Percentiles rank a stretch among this genome's conserved stretches.
Conservation (phyloP, 352 stramenopile genomes). For the Pilasporangium apinafurcum region DNA sequence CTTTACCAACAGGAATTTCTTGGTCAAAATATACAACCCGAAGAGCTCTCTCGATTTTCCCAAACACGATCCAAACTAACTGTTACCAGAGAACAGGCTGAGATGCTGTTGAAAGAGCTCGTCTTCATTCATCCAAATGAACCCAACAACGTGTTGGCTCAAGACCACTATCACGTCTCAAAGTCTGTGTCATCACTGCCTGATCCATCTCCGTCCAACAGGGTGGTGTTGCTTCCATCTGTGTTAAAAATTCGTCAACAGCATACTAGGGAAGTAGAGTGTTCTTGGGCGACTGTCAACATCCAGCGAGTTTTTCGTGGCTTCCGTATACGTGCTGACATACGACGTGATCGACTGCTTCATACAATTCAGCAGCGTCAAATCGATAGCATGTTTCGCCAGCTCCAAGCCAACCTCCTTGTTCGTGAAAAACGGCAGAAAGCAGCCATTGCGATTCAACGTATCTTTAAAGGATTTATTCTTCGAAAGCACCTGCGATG, state of each 20-base stretch:
- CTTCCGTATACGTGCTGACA: conserved; percentile 44
- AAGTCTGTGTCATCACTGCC: too few species aligned
- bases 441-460: conserved; percentile 43
- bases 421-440: conserved; percentile 35
- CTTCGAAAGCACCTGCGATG: conserved; percentile 17
- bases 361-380: conserved; percentile 44
- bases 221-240: conserved; percentile 34
- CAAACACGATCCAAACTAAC: conserved; percentile 27
- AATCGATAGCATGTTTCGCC: conserved; percentile 25
- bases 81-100: conserved; percentile 31
- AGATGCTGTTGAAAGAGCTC: conserved; percentile 35
- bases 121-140: conserved; percentile 30
- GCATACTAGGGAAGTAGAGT: conserved; percentile 3
- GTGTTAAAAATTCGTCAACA: conserved; percentile 36
- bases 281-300: conserved; percentile 26
- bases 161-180: too few species aligned
- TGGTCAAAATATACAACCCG: conserved; percentile 31
- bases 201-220: conserved; percentile 4
- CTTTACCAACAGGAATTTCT: conserved; percentile 36
- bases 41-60: conserved; percentile 23
- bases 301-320: conserved; percentile 48
- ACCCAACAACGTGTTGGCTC: neutral
- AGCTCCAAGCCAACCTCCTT: conserved; percentile 18
- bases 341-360: conserved; percentile 33
- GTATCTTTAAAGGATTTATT: conserved; percentile 43